phyloP scores from a whole-genome alignment of 75 land plant genomes.

The Selaginella moellendorffii region DNA sequence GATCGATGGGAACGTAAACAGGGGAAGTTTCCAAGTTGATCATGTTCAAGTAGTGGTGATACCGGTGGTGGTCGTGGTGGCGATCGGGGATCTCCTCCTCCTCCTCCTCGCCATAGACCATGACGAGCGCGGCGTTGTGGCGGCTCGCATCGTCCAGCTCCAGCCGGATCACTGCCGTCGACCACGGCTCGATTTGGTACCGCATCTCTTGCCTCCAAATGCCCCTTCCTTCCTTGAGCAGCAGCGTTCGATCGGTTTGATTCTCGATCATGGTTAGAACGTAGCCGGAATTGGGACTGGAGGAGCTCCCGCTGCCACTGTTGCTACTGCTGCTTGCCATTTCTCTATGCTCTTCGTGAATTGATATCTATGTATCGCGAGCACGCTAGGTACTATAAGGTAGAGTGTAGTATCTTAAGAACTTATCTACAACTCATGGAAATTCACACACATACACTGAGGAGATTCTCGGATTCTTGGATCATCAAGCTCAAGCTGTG shows the following conservation, averaged over 20 bases:
- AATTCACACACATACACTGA: too few relatives aligned
- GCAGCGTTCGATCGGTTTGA: neutral
- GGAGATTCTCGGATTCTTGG: too few relatives aligned
- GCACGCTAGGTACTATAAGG: too few relatives aligned
- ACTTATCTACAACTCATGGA: too few relatives aligned
- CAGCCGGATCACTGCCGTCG: neutral
- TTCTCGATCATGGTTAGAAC: neutral
- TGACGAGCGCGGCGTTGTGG: neutral
- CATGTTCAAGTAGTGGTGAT: too few relatives aligned
- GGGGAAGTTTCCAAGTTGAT: neutral
- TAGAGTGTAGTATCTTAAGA: too few relatives aligned
- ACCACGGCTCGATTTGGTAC: neutral
- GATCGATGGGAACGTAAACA: neutral
- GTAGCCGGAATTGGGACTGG: neutral
- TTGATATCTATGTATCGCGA: too few relatives aligned
- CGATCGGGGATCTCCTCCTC: too few relatives aligned
- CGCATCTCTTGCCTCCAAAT: neutral
- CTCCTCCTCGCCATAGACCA: neutral
- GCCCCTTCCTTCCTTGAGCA: neutral
- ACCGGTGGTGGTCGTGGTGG: too few relatives aligned
- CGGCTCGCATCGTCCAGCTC: neutral
- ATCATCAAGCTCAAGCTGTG: too few relatives aligned
- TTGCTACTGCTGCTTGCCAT: too few relatives aligned
- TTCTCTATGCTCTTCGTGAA: too few relatives aligned
- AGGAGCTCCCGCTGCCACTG: neutral